Conservation (phyloP, 306 rosid species). For the Bauhinia variegata region DNA sequence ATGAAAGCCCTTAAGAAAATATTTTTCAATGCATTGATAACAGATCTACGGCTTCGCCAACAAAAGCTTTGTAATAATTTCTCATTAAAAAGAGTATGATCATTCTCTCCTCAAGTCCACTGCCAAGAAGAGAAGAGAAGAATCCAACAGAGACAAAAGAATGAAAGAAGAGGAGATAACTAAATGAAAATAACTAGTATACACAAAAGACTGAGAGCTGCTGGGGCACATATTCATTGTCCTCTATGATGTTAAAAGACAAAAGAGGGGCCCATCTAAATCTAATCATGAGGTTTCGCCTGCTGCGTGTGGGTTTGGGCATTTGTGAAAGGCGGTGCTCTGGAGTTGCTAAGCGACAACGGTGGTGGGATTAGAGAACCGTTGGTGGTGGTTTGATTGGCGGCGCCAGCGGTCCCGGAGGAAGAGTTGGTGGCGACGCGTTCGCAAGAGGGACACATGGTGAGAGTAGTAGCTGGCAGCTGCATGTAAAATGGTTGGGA, state of each 20-base stretch:
- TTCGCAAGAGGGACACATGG: constrained; percentile 97
- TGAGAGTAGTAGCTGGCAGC: constrained; percentile 95
- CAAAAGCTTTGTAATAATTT: too few species aligned
- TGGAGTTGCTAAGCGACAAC: constrained; percentile 41
- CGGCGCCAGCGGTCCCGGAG: not conserved
- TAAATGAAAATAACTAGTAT: constrained; percentile 35
- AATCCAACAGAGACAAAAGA: too few species aligned
- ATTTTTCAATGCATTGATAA: too few species aligned
- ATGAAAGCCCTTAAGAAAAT: too few species aligned
- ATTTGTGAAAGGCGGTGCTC: constrained; percentile 35
- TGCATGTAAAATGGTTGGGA: constrained; percentile 89
- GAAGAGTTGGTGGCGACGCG: constrained; percentile 62
- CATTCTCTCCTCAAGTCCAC: too few species aligned
- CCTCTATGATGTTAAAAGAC: not conserved
- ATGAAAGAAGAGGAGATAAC: too few species aligned
- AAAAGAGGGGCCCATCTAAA: not conserved
- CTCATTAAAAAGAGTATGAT: too few species aligned
- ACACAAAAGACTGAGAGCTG: constrained; percentile 16
- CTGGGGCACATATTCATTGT: not conserved
- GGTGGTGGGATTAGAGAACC: constrained; percentile 14
- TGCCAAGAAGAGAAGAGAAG: too few species aligned
- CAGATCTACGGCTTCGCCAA: too few species aligned
- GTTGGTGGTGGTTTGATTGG: not conserved
- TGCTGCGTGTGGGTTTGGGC: constrained; percentile 41
- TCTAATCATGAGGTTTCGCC: constrained; percentile 45